phyloP scores from a whole-genome alignment of 2,329 filamentous ascomycete genomes.

The Fusarium paranaense region DNA sequence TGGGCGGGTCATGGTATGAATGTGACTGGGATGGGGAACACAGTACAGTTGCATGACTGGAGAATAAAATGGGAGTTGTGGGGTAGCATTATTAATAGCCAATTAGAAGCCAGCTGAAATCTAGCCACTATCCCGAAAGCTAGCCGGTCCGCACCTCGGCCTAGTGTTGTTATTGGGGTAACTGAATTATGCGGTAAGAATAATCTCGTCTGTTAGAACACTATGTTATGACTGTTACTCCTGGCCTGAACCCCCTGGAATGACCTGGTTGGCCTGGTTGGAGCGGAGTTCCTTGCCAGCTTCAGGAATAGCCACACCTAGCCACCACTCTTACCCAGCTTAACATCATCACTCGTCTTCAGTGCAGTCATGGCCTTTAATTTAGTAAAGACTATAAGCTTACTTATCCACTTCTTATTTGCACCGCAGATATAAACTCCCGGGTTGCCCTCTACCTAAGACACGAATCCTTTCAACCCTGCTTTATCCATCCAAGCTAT shows the following conservation, averaged over 20 bases:
- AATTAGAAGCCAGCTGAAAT: background rate
- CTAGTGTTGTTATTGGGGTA: too few relatives aligned
- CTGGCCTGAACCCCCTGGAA: too few relatives aligned
- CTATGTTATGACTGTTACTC: too few relatives aligned
- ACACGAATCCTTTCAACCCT: background rate
- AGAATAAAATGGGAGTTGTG: background rate
- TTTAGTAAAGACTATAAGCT: background rate
- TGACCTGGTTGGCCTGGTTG: too few relatives aligned
- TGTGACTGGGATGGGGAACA: background rate
- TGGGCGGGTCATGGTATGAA: background rate
- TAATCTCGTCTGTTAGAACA: too few relatives aligned
- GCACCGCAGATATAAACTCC: background rate
- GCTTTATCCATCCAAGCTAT: background rate
- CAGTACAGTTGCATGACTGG: background rate
- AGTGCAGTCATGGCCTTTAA: background rate
- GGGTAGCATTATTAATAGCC: background rate
- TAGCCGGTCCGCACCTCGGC: too few relatives aligned
- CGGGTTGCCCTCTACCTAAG: background rate
- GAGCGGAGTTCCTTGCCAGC: too few relatives aligned
- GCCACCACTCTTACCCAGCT: background rate
- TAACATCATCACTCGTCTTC: background rate
- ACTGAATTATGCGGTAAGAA: too few relatives aligned
- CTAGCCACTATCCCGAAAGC: background rate
- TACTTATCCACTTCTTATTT: background rate
- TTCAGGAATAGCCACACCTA: background rate